Conservation (phyloP, 2,329 filamentous ascomycete species). For the Leptographium radiaticola region DNA sequence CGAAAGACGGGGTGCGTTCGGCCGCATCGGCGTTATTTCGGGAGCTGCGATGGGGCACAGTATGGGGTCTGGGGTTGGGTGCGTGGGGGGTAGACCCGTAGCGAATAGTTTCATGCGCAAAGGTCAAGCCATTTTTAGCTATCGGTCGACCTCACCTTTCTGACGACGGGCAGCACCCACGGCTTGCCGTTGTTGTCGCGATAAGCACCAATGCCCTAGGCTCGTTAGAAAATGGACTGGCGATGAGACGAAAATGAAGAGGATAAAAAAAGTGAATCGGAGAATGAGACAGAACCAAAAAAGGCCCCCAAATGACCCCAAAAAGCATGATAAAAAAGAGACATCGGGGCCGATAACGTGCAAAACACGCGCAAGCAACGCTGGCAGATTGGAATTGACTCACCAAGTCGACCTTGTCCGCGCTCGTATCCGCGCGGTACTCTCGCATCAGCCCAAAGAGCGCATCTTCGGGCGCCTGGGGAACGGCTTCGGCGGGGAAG, state of each 20-base stretch:
- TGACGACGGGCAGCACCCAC: conserved; percentile 92
- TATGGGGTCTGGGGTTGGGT: conserved; percentile 5
- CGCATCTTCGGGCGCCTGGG: conserved; percentile 86
- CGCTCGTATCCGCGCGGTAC: conserved; percentile 63
- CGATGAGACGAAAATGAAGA: not conserved
- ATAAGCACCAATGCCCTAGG: conserved; percentile 73
- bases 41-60: not conserved
- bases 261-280: too few relatives aligned
- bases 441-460: conserved; percentile 88
- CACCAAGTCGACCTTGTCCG: conserved; percentile 86
- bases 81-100: not conserved
- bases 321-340: not conserved
- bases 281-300: too few relatives aligned
- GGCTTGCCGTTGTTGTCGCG: conserved; percentile 91
- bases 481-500: conserved; percentile 66
- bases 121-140: conserved; percentile 5
- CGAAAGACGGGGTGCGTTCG: not conserved
- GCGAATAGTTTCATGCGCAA: conserved; percentile 10
- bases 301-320: too few relatives aligned
- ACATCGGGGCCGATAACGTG: not conserved
- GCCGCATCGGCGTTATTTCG: conserved; percentile 6
- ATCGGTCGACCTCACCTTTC: conserved; percentile 53
- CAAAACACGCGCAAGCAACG: not conserved
- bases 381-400: conserved; percentile 18
- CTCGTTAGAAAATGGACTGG: not conserved